Percentiles rank a stretch among this genome's conserved stretches.
Conservation (phyloP, 2,329 filamentous ascomycete genomes). For the Paecilomyces fulvus region DNA sequence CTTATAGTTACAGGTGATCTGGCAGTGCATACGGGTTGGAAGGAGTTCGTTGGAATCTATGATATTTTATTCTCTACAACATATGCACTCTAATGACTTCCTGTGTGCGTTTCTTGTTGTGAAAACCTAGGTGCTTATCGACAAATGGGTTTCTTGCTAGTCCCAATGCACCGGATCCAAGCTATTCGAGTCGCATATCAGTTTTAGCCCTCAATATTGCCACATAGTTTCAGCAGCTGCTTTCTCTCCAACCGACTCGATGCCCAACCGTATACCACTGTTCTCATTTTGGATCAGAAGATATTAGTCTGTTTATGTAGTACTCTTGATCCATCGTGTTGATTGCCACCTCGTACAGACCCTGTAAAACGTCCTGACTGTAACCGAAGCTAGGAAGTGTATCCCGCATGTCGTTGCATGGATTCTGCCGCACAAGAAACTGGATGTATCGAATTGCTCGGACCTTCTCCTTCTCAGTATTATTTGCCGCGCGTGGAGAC, state of each 20-base stretch:
- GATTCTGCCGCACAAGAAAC: background rate
- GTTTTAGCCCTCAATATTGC: too few species aligned
- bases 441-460: background rate
- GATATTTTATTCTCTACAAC: background rate
- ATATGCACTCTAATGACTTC: background rate
- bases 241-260: background rate
- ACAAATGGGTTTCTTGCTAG: background rate
- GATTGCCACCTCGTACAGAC: background rate
- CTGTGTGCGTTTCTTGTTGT: background rate
- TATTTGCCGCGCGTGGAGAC: slow-evolving; percentile 1
- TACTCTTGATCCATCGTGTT: background rate
- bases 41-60: background rate
- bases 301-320: background rate
- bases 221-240: background rate
- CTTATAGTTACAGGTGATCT: background rate
- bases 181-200: too few species aligned
- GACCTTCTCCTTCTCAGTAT: background rate
- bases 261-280: background rate
- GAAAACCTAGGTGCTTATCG: background rate
- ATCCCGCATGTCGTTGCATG: background rate
- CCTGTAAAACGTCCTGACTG: background rate
- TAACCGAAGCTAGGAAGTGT: background rate
- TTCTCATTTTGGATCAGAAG: background rate
- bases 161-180: too few species aligned
- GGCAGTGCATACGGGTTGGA: background rate